Evolutionary conservation across 148 eudicot genomes (phyloP).

Genomic region (Silene latifolia): DNA sequence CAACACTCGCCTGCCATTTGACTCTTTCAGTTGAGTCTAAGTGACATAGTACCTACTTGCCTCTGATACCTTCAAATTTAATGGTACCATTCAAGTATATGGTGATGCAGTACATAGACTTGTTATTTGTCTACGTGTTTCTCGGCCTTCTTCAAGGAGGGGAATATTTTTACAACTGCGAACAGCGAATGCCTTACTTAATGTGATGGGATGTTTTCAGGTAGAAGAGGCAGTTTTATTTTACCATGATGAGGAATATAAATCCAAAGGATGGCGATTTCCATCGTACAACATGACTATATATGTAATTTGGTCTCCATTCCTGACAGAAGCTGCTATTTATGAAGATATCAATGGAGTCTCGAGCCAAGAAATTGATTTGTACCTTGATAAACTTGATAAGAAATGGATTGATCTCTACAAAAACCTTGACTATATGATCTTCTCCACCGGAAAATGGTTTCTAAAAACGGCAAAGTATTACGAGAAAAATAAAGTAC

Average conservation of each 20-base stretch:
- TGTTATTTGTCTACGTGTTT: too few species aligned
- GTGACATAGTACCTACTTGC: too few species aligned
- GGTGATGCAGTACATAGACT: too few species aligned
- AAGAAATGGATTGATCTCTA: constrained; percentile 38
- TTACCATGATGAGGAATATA: constrained; percentile 55
- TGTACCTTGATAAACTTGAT: constrained; percentile 60
- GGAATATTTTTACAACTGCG: neutral
- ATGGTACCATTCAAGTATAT: too few species aligned
- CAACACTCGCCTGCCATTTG: too few species aligned
- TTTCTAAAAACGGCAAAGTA: constrained; percentile 49
- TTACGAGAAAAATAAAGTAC: constrained; percentile 33
- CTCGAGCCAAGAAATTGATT: constrained; percentile 43
- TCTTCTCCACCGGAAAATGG: constrained; percentile 65
- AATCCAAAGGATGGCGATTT: constrained; percentile 57
- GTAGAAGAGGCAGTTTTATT: constrained; percentile 53
- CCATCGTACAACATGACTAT: constrained; percentile 53
- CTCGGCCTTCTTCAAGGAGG: neutral
- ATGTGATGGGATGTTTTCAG: constrained; percentile 31
- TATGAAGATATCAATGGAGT: constrained; percentile 60
- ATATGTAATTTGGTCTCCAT: constrained; percentile 69
- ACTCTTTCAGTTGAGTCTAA: too few species aligned
- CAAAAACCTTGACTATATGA: constrained; percentile 45
- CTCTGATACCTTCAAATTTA: too few species aligned
- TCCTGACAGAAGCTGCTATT: constrained; percentile 53
- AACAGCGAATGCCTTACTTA: neutral